Base-by-base conservation (phyloP, 768 basidiomycete genomes). In the Trametes sanguinea region DNA sequence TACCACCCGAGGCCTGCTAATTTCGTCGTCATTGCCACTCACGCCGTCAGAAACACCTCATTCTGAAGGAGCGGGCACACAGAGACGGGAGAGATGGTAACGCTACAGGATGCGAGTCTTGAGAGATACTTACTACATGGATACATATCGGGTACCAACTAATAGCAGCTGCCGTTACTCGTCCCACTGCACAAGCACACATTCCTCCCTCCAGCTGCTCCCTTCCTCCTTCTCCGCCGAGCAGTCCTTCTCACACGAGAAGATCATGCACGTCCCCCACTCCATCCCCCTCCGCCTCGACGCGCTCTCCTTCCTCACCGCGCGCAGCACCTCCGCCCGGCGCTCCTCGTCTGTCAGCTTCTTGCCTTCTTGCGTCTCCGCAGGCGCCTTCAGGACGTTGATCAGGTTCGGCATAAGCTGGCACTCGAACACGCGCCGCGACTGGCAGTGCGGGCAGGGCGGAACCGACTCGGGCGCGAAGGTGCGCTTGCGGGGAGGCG, bases 321-420 rank as follows among this genome's bases (percentile, higher is more conserved):
- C 77, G 42, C 76, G 73, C 68, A 86, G 81, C 8, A 94, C 77
- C 50, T 82, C 83, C 65, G 82, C 82, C 64, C 84, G 80, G 68
- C 91, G 78, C 72, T 92, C 87, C 68, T 86, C 89, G 47, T 92
- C 90, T 6, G 84, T 82, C 69, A 80, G 61, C 47, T 76, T 78
- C 65, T 62, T 37, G 35, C 35, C 62, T 45, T 46, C 62, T 45
- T 46, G 16, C 9, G 17, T 74, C 50, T 61, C 63, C 54, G 68
- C 72, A 29, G 66, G 71, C 65, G 72, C 70, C 53, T 80, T 77
- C 13, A 97, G 78, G 13, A 92, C 76, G 54, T 91, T 91, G 72
- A 98, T 94, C 54, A 98, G 77, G 71, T 94, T 93, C 2, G 96
- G 96, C 86, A 95, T 96, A 55, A 98, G 79, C 73, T 98, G 96